Conservation (phyloP, 2,329 filamentous ascomycete genomes). For the Talaromyces sp. region DNA sequence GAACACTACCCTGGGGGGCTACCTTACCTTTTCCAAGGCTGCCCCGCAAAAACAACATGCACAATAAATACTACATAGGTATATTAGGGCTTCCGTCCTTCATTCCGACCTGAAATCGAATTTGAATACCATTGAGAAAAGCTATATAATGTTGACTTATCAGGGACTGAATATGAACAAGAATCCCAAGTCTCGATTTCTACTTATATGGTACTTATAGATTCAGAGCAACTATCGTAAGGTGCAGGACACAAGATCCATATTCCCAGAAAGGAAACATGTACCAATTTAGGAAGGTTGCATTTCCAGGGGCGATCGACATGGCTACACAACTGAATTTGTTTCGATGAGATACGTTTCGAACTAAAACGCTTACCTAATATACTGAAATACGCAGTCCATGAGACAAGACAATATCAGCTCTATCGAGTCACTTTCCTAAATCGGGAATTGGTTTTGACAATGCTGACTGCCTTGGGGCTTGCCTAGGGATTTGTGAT, state of each 20-base stretch:
- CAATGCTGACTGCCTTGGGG: not conserved
- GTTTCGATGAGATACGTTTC: not conserved
- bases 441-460: not conserved
- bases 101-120: not conserved
- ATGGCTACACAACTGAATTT: not conserved
- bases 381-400: not conserved
- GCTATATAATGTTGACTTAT: not conserved
- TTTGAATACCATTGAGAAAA: too few species aligned
- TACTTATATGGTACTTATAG: not conserved
- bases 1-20: not conserved
- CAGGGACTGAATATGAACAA: not conserved
- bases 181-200: not conserved
- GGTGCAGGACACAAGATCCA: not conserved
- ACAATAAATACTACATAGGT: not conserved
- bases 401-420: not conserved
- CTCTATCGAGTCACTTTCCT: not conserved
- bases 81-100: not conserved
- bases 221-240: not conserved
- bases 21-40: not conserved
- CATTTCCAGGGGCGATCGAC: conserved; percentile 1
- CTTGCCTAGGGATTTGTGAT: not conserved
- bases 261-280: conserved; percentile 10
- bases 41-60: not conserved
- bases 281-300: not conserved
- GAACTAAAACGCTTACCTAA: not conserved